phyloP scores from a whole-genome alignment of 768 basidiomycete species.

The Boletus insuetus region DNA sequence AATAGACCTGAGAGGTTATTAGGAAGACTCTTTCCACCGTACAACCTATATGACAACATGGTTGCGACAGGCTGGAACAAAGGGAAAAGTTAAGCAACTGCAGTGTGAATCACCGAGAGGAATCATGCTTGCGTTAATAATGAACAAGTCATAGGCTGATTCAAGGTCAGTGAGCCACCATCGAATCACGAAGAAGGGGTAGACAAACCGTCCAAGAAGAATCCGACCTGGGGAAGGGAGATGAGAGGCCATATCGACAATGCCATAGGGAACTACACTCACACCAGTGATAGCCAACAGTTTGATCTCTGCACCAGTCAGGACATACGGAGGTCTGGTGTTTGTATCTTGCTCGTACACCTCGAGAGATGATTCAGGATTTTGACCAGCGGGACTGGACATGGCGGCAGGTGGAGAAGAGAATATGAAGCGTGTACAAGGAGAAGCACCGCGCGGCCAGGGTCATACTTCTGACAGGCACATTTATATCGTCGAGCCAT shows the following conservation, averaged over 20 bases:
- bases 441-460: background rate
- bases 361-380: slow-evolving; percentile 19
- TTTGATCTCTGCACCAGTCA: slow-evolving; percentile 52
- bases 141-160: slow-evolving; percentile 66
- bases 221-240: slow-evolving; percentile 48
- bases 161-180: slow-evolving; percentile 3
- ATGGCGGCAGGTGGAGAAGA: slow-evolving; percentile 5
- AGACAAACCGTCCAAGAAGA: slow-evolving; percentile 64
- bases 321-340: slow-evolving; percentile 36
- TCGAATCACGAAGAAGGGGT: background rate
- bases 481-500: slow-evolving; percentile 5
- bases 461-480: background rate
- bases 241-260: background rate
- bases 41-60: slow-evolving; percentile 66
- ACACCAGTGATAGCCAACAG: slow-evolving; percentile 62
- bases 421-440: background rate
- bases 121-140: slow-evolving; percentile 53
- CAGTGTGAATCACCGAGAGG: background rate
- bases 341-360: slow-evolving; percentile 29
- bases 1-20: slow-evolving; percentile 56
- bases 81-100: background rate
- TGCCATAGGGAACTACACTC: slow-evolving; percentile 16
- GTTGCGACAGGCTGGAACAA: slow-evolving; percentile 55
- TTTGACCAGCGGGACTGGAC: slow-evolving; percentile 1
- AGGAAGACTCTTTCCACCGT: slow-evolving; percentile 50